A percentile compares a stretch with the other conserved stretches of the same genome.
phyloP scores from a whole-genome alignment of 2,329 filamentous ascomycete genomes.

The Fonsecaea multimorphosa region DNA sequence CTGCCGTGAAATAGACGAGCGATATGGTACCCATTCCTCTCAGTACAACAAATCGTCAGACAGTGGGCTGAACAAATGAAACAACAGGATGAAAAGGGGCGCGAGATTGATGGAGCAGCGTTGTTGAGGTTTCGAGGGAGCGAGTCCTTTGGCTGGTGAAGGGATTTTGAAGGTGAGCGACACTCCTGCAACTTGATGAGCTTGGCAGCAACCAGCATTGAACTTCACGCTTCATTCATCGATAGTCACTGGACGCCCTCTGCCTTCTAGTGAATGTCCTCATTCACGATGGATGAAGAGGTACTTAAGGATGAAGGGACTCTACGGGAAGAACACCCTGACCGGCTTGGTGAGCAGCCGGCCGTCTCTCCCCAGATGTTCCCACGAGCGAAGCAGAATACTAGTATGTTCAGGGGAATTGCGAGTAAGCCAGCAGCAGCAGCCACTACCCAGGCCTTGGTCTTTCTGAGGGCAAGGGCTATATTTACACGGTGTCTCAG shows the following conservation, averaged over 20 bases:
- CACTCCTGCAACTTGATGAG: not conserved
- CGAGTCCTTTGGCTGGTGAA: not conserved
- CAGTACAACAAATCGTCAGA: not conserved
- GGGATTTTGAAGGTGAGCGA: not conserved
- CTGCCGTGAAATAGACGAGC: constrained; percentile 15
- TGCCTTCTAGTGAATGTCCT: not conserved
- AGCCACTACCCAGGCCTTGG: no score
- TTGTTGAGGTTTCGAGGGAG: not conserved
- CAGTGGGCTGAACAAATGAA: not conserved
- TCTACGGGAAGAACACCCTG: not conserved
- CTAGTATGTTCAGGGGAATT: no score
- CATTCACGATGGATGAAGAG: not conserved
- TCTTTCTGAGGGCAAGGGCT: no score
- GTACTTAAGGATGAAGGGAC: not conserved
- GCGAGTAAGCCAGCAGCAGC: no score
- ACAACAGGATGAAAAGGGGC: not conserved
- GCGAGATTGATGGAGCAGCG: not conserved
- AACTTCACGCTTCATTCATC: not conserved
- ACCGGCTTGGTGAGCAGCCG: no score
- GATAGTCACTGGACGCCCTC: not conserved
- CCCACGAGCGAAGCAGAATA: no score
- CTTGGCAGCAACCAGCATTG: not conserved
- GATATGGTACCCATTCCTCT: constrained; percentile 13
- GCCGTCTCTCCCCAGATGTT: no score
- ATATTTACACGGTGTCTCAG: no score